These are phyloP conservation scores for Lasiosphaeria hispida DNA, from an alignment of 495 filamentous ascomycete genomes.

Conservation along the genomic window DNA sequence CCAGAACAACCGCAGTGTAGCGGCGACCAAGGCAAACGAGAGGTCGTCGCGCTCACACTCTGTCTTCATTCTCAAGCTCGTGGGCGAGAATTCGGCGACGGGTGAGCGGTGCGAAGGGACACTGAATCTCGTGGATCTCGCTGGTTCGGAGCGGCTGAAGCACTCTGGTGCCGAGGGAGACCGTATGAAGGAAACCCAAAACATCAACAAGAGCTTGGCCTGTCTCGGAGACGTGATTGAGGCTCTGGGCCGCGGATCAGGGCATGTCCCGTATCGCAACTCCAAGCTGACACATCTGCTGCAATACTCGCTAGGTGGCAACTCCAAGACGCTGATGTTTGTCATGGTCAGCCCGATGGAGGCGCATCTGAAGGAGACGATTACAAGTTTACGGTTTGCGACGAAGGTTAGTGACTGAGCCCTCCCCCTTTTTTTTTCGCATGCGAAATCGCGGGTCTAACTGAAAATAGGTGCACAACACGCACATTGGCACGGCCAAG, in stretches of 20 bases:
- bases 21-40: conserved; percentile 95
- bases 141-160: conserved; percentile 86
- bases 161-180: conserved; percentile 82
- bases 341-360: conserved; percentile 94
- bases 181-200: conserved; percentile 88
- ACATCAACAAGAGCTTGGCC: conserved; percentile 90
- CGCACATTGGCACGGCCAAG: conserved; percentile 84
- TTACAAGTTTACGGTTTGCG: conserved; percentile 94
- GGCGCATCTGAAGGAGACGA: conserved; percentile 86
- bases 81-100: conserved; percentile 76
- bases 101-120: conserved; percentile 86
- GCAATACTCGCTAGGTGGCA: conserved; percentile 91
- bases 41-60: conserved; percentile 91
- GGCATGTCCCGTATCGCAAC: conserved; percentile 91
- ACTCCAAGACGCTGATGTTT: conserved; percentile 98
- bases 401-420: conserved; percentile 63
- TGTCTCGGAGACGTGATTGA: conserved; percentile 94
- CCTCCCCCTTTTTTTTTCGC: background rate
- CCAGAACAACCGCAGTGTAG: conserved; percentile 80
- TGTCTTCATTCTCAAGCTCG: conserved; percentile 91
- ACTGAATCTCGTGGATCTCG: conserved; percentile 93
- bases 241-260: conserved; percentile 79
- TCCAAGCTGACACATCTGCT: conserved; percentile 96
- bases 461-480: conserved; percentile 65
- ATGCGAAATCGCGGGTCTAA: conserved; percentile 1